Base-by-base conservation (phyloP, 129 eudicot genomes). In the Helianthus tuberosus region DNA sequence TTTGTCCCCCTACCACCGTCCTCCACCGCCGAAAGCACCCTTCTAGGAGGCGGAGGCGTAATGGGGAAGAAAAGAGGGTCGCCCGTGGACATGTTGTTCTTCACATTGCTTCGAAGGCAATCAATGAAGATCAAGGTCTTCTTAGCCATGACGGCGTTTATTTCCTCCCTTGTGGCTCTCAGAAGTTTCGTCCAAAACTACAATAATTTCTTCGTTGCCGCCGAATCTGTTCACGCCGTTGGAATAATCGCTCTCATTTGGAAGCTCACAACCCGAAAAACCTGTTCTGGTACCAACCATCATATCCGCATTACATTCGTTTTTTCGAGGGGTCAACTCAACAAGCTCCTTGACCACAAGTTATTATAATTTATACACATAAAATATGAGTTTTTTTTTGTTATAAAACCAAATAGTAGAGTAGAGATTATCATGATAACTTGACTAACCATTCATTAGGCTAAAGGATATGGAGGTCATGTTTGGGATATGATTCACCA, bases 241-340 rank as follows among this genome's bases (percentile, higher is more conserved):
- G 98, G 98, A 35, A 81, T 94, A 72, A 14, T 86, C 11, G 85
- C 85, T 77, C 76, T 94, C 36, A 75, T 88, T 81, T 86, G 80
- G 79, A 94, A 94, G 88, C 96, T 90, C 84, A 75, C 83, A 55
- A 83, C 96, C 48, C 84, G 79, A 55, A 88, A 84, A 61, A 85
- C 90, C 57, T 94, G 96, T 69, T 83, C 98, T 3, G 98, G 97
- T 94, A 76, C 6, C 23, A 51, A 76, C 6, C 23, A 51, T 52
- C 25, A 16, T 5, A 53, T 15, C 20, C 11, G 10, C 47, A 43
- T 43, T 8, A 2, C 2, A 43, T 43, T 43, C 47, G 1, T 2
- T 43, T 8, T 43, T 20, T 20, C 23, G 23, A 20, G 23, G 23
- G 23, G 23, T 0, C 23, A 20, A 20, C 23, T 20, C 23, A 20